Base-by-base conservation (phyloP, 2,329 filamentous ascomycete genomes). In the Verticillium albo-atrum region DNA sequence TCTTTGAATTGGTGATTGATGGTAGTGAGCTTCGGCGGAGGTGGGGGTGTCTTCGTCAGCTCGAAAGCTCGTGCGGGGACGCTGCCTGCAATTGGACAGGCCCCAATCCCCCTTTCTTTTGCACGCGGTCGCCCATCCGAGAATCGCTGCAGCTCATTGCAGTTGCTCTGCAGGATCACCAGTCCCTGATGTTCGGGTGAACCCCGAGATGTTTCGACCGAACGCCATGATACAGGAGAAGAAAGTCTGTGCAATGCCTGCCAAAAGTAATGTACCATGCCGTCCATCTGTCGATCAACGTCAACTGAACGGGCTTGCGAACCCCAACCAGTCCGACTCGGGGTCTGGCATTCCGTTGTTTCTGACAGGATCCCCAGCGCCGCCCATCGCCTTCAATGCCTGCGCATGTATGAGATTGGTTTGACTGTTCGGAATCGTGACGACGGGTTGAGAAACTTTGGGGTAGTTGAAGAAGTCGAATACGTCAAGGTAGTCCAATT, bases 391-490 rank as follows among this genome's bases (percentile, higher is more conserved):
- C 27, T 68, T 67, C 53, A 66, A 56, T 6, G 51, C 25, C 26
- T 27, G 51, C 25, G 25, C 20, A 12, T 30, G 51, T 28, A 27
- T n/a, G 51, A 53, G 51, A 15, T 30, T 30, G 26, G 27, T 42
- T 6, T 66, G 58, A n/a, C 62, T 67, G 12, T 65, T 64, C 30
- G 73, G 69, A 1, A 66, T 65, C 28, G 59, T 59, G 28, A 57
- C 15, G 4, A 55, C 61, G 15, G 66, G 59, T 30, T 69, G 66
- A 1, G 67, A 58, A 1, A 74, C 59, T 20, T 73, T 74, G 14
- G 76, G 76, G 50, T 74, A 76, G 26, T 78, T 77, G 66, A 79
- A 79, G 59, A 79, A 79, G 62, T 78, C 76, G 52, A 79, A 79
- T 3, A 79, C 70, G 27, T 79, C 76, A 23, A 79, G 76, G 52